Evolutionary conservation across 257 asterid genomes (phyloP).

Genomic region (Capsicum rhomboideum): DNA sequence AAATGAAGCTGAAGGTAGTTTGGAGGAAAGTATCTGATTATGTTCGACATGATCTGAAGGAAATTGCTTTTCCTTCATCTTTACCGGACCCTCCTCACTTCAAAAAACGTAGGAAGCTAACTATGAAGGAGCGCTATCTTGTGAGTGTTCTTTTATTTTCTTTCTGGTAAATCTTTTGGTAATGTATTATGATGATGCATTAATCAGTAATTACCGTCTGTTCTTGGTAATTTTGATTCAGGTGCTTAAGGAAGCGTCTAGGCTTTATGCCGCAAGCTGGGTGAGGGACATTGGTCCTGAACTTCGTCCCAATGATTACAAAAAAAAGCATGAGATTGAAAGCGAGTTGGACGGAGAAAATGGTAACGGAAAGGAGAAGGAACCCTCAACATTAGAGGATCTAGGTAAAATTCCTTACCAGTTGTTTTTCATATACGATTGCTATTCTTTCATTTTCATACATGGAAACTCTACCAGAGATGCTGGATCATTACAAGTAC

Average conservation of each 20-base stretch:
- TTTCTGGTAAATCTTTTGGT: background rate
- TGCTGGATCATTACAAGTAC: background rate
- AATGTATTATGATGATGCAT: background rate
- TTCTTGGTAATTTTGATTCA: constrained; percentile 11
- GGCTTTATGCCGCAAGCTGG: constrained; percentile 90
- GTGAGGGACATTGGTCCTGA: constrained; percentile 93
- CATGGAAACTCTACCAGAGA: background rate
- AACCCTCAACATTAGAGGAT: constrained; percentile 83
- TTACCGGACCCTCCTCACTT: constrained; percentile 84
- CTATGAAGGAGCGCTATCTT: constrained; percentile 64
- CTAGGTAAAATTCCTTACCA: constrained; percentile 41
- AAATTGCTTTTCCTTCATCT: constrained; percentile 86
- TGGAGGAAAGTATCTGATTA: constrained; percentile 57
- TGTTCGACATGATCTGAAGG: constrained; percentile 79
- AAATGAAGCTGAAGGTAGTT: constrained; percentile 59
- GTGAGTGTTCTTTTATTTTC: constrained; percentile 29
- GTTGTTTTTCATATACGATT: background rate
- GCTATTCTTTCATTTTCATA: background rate
- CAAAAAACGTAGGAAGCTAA: constrained; percentile 46
- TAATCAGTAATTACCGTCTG: background rate
- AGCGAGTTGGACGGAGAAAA: constrained; percentile 16
- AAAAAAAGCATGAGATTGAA: constrained; percentile 29
- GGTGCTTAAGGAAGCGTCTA: constrained; percentile 81
- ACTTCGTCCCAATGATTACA: constrained; percentile 77
- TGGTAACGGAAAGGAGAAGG: constrained; percentile 29